Evolutionary conservation across 2,329 filamentous ascomycete species (phyloP).

Genomic region (Diaporthe ampelina): DNA sequence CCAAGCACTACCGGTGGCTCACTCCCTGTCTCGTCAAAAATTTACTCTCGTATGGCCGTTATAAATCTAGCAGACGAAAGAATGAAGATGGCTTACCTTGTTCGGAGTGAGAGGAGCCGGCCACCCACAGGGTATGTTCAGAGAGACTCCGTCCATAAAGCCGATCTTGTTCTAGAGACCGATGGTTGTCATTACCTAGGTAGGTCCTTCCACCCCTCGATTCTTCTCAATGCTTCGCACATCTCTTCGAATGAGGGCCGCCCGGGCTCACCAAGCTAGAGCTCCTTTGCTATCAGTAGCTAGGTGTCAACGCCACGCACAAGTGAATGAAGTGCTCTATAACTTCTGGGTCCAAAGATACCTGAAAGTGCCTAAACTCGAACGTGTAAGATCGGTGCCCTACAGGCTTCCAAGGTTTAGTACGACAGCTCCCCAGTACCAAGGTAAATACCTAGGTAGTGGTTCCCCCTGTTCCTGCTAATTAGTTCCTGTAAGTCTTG

Average conservation of each 20-base stretch:
- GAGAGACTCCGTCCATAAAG: not conserved
- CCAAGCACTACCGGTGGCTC: not conserved
- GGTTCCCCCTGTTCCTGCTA: not conserved
- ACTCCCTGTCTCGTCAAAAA: too few species aligned
- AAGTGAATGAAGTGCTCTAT: not conserved
- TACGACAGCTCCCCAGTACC: not conserved
- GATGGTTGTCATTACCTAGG: not conserved
- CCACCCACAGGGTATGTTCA: not conserved
- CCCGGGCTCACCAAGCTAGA: not conserved
- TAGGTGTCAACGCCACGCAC: not conserved
- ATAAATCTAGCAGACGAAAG: not conserved
- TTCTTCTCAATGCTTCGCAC: not conserved
- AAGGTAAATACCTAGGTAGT: too few species aligned
- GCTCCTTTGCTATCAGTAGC: not conserved
- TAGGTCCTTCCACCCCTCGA: slow-evolving; percentile 5
- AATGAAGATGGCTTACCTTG: not conserved
- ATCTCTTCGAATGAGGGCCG: not conserved
- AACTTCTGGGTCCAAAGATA: not conserved
- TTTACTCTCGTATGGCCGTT: not conserved
- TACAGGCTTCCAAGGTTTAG: not conserved
- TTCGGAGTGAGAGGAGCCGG: not conserved
- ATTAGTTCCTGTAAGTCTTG: not conserved
- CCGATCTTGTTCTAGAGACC: not conserved
- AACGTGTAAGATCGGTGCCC: not conserved
- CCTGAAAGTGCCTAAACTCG: slow-evolving; percentile 22